Evolutionary conservation across 2,329 filamentous ascomycete genomes (phyloP).

Genomic region (Epichloe amarillans): DNA sequence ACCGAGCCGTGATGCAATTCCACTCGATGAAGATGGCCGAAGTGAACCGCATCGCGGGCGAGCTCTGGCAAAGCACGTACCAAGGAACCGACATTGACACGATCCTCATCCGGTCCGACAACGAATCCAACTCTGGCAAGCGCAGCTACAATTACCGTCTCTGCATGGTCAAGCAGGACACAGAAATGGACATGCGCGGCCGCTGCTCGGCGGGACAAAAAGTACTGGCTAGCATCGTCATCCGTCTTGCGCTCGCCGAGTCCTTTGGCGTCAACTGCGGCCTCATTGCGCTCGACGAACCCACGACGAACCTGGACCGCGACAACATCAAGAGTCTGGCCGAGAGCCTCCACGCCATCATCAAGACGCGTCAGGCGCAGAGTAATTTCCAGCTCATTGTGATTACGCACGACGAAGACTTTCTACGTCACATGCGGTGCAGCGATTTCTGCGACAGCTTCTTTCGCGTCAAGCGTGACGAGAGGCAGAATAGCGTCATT

Average conservation of each 20-base stretch:
- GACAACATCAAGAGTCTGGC: conserved; percentile 92
- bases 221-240: conserved; percentile 92
- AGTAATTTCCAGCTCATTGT: conserved; percentile 96
- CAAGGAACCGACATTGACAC: conserved; percentile 95
- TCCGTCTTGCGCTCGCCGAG: conserved; percentile 87
- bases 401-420: conserved; percentile 98
- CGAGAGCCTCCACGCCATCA: conserved; percentile 73
- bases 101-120: conserved; percentile 87
- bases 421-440: conserved; percentile 84
- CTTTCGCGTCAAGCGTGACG: conserved; percentile 72
- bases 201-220: conserved; percentile 95
- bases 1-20: conserved; percentile 96
- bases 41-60: conserved; percentile 86
- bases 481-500: conserved; percentile 79
- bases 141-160: conserved; percentile 94
- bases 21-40: conserved; percentile 97
- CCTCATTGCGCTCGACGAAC: conserved; percentile 91
- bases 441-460: conserved; percentile 88
- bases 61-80: conserved; percentile 96
- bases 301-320: conserved; percentile 88
- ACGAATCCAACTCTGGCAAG: conserved; percentile 59
- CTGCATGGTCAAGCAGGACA: conserved; percentile 93
- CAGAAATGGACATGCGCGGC: conserved; percentile 98
- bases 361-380: conserved; percentile 69
- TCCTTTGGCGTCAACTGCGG: conserved; percentile 95